Evolutionary conservation across 2,329 filamentous ascomycete species (phyloP).

Genomic region (Penicillium sp.): DNA sequence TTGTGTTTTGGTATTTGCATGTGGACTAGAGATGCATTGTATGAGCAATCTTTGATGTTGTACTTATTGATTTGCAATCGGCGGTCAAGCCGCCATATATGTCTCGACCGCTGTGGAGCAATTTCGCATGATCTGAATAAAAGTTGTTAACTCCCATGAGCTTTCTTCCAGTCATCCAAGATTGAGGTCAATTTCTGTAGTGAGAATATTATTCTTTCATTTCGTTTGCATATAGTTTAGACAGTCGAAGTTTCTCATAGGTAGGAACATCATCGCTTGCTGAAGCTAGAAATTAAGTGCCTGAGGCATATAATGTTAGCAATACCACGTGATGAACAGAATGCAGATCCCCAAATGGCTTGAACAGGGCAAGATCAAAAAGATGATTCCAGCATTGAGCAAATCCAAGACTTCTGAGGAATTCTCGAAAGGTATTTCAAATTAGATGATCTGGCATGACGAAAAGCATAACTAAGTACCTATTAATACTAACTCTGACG

Average conservation of each 20-base stretch:
- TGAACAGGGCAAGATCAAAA: no score
- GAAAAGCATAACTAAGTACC: neutral
- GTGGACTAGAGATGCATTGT: conserved; percentile 11
- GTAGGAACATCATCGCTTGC: neutral
- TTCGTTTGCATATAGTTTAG: no score
- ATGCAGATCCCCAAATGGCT: no score
- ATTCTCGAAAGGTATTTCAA: neutral
- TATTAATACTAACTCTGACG: neutral
- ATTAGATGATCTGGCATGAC: neutral
- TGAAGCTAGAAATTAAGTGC: neutral
- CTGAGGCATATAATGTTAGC: neutral
- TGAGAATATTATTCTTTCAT: no score
- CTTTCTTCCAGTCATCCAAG: neutral
- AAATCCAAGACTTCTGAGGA: no score
- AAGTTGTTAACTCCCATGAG: neutral
- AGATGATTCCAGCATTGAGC: no score
- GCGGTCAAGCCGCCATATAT: neutral
- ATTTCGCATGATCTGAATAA: neutral
- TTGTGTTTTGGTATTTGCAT: conserved; percentile 8
- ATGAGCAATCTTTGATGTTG: conserved; percentile 1
- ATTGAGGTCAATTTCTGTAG: neutral
- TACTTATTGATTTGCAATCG: neutral
- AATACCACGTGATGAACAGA: neutral
- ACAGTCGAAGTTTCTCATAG: neutral
- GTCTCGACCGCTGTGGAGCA: neutral